A percentile compares a stretch with the other conserved stretches of the same genome.
Evolutionary conservation across 306 rosid species (phyloP).

Genomic region (Dalbergia cochinchinensis): DNA sequence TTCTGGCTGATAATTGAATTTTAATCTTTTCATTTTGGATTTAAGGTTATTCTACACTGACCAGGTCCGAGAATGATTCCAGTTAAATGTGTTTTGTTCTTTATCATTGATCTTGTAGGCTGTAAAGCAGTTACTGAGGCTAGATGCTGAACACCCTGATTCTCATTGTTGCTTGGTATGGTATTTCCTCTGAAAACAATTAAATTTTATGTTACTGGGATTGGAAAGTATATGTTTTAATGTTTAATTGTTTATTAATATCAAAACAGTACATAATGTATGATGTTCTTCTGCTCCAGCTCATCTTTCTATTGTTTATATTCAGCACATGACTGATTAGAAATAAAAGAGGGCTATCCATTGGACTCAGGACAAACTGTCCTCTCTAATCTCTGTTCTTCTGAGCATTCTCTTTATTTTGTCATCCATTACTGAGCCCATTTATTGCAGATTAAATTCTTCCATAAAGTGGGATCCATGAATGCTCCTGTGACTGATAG

Average conservation of each 20-base stretch:
- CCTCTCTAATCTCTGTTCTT: not conserved
- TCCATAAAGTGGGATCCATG: constrained; percentile 79
- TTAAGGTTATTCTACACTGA: constrained; percentile 12
- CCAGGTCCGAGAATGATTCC: constrained; percentile 13
- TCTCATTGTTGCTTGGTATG: constrained; percentile 93
- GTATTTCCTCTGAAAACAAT: constrained; percentile 7
- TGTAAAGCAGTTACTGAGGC: constrained; percentile 85
- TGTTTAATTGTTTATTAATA: not conserved
- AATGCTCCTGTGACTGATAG: constrained; percentile 71
- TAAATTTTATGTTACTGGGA: constrained; percentile 31
- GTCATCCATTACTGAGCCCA: constrained; percentile 40
- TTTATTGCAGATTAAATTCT: constrained; percentile 81
- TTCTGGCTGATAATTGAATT: constrained; percentile 23
- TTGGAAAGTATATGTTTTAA: constrained; percentile 25
- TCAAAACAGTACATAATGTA: constrained; percentile 15
- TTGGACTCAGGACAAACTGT: not conserved
- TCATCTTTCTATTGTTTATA: constrained; percentile 22
- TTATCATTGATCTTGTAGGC: constrained; percentile 59
- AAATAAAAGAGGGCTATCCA: too few relatives aligned
- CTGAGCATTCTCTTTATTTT: constrained; percentile 8
- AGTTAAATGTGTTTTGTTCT: constrained; percentile 14
- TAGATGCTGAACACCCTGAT: constrained; percentile 93
- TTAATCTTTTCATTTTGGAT: constrained; percentile 18
- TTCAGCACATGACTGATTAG: constrained; percentile 5
- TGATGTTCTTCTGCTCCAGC: constrained; percentile 23